phyloP scores from a whole-genome alignment of 257 asterid species.

The Gentiana dahurica region DNA sequence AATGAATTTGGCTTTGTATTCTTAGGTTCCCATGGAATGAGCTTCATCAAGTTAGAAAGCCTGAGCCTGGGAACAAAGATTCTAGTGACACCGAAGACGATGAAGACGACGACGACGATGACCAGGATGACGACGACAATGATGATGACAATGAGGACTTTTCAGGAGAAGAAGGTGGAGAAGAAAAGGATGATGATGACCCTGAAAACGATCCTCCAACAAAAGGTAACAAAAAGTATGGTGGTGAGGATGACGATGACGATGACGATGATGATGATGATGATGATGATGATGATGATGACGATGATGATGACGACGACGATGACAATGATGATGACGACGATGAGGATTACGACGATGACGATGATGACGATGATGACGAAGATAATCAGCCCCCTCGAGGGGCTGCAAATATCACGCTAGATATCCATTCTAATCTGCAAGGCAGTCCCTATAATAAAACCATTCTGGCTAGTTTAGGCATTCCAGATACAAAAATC shows the following conservation, averaged over 20 bases:
- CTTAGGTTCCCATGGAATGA: constrained; percentile 53
- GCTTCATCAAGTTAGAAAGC: constrained; percentile 14
- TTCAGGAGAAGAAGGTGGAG: constrained; percentile 62
- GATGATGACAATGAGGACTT: constrained; percentile 79
- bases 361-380: constrained; percentile 42
- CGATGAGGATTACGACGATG: too few species aligned
- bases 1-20: too few species aligned
- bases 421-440: too few species aligned
- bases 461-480: too few species aligned
- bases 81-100: constrained; percentile 51
- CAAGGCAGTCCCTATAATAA: too few species aligned
- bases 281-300: constrained; percentile 26
- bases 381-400: constrained; percentile 75
- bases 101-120: too few species aligned
- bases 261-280: constrained; percentile 23
- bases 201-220: constrained; percentile 46
- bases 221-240: constrained; percentile 27
- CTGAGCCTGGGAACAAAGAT: constrained; percentile 37
- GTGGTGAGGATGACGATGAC: constrained; percentile 48
- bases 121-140: constrained; percentile 32
- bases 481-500: too few species aligned
- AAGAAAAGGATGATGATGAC: constrained; percentile 44
- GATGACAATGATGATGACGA: constrained; percentile 30
- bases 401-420: too few species aligned
- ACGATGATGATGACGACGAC: constrained; percentile 26